These are phyloP conservation scores for Pyronema domesticum DNA, from an alignment of 495 filamentous ascomycete species.

Conservation along the genomic window DNA sequence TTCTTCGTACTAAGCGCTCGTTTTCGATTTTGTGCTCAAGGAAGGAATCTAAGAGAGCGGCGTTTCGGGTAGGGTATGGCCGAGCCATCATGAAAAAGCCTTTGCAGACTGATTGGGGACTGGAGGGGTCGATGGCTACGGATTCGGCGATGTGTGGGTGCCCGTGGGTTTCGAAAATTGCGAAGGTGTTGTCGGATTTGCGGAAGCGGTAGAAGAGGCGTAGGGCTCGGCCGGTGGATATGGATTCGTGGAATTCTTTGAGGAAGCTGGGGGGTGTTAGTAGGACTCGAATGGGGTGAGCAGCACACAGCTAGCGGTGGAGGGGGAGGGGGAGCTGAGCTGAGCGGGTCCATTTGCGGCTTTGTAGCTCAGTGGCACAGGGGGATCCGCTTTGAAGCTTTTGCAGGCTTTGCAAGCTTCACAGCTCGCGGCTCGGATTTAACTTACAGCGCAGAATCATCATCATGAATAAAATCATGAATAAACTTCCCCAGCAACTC, in stretches of 20 bases:
- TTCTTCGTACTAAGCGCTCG: slow-evolving; percentile 64
- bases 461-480: slow-evolving; percentile 65
- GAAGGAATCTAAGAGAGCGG: slow-evolving; percentile 73
- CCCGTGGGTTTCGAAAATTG: slow-evolving; percentile 75
- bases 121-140: slow-evolving; percentile 38
- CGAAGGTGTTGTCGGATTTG: slow-evolving; percentile 53
- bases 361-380: slow-evolving; percentile 4
- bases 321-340: too few species aligned
- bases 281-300: not conserved
- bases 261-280: slow-evolving; percentile 35
- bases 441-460: slow-evolving; percentile 51
- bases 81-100: slow-evolving; percentile 90
- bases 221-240: slow-evolving; percentile 58
- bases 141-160: slow-evolving; percentile 72
- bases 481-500: slow-evolving; percentile 61
- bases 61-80: slow-evolving; percentile 78
- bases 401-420: not conserved
- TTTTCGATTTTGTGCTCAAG: slow-evolving; percentile 97
- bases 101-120: slow-evolving; percentile 52
- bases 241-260: slow-evolving; percentile 79
- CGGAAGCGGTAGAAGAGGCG: slow-evolving; percentile 81
- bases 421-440: too few species aligned
- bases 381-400: not conserved
- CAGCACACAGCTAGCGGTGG: too few species aligned
- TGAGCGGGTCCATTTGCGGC: not conserved